Base-by-base conservation (phyloP, 169 alveolate genomes). In the Plasmodium sp. region DNA sequence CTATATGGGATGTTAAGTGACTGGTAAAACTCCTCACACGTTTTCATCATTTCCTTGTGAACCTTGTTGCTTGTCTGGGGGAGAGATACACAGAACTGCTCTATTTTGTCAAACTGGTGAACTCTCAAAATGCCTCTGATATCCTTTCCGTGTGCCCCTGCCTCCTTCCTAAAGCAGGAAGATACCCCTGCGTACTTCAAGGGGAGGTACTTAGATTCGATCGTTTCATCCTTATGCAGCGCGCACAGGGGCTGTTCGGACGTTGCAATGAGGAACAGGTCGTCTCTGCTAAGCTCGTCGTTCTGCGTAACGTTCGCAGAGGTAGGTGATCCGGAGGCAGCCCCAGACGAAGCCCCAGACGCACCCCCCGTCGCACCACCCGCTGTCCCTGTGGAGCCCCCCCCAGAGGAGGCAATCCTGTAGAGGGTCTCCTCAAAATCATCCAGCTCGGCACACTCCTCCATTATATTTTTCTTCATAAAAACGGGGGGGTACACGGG, bases 141-240 rank as follows among this genome's bases (percentile, higher is more conserved):
- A 95, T 99, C 99, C 86, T 97, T 98, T 73, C 99, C 99, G 93
- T 99, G 99, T 48, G 99, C 99, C 16, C 99, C 99, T n/a, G 99
- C 99, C 97, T 99, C 99, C 96, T 98, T 99, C 92, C 99, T 98
- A 97, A 99, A 99, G 84, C 99, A 99, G 4, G 99, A 96, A 67
- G 99, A 99, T 56, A 97, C 75, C 5, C 99, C 99, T 0, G 99
- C 99, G 93, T 98, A 99, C 94, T 98, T 97, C n/a, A 98, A 79
- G 27, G 99, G 99, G 16, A 98, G 92, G 82, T 94, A 95, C 80
- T 97, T 96, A 27, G 95, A 97, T 48, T 97, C 98, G 54, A 97
- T 83, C 34, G 97, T 86, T 81, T 97, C 98, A 83, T 97, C 97
- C 85, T 98, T 93, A 95, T 99, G 99, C 94, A 98, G 96, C 34